Evolutionary conservation across 257 asterid species (phyloP).

Genomic region (Gentiana straminea): DNA sequence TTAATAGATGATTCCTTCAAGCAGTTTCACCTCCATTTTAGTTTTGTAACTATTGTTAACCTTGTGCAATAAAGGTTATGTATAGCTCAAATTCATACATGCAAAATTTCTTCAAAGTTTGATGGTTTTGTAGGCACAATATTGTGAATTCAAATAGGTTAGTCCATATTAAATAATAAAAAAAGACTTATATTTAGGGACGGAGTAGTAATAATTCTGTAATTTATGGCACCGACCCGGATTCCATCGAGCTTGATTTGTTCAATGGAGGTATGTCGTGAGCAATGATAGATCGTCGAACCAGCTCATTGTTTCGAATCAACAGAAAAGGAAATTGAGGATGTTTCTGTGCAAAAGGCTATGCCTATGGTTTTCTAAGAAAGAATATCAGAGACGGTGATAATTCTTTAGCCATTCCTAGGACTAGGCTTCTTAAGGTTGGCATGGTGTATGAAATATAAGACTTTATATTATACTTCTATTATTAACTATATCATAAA

Average conservation of each 20-base stretch:
- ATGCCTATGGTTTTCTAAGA: slow-evolving; percentile 41
- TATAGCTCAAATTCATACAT: too few relatives aligned
- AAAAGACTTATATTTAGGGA: background rate
- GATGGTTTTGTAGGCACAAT: too few relatives aligned
- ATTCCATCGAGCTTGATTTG: slow-evolving; percentile 30
- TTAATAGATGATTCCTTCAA: too few relatives aligned
- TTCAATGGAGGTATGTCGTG: slow-evolving; percentile 17
- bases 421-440: slow-evolving; percentile 46
- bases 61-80: too few relatives aligned
- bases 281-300: slow-evolving; percentile 12
- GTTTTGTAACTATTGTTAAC: too few relatives aligned
- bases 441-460: slow-evolving; percentile 65
- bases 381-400: slow-evolving; percentile 64
- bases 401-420: slow-evolving; percentile 46
- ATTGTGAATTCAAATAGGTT: too few relatives aligned
- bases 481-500: too few relatives aligned
- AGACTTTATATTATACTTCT: background rate
- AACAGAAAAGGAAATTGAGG: slow-evolving; percentile 33
- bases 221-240: slow-evolving; percentile 3
- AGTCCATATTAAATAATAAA: too few relatives aligned
- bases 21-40: too few relatives aligned
- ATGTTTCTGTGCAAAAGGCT: slow-evolving; percentile 28
- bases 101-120: too few relatives aligned
- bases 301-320: background rate
- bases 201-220: background rate